phyloP scores from a whole-genome alignment of 108 stramenopile species.

The Skeletonema menzelii region DNA sequence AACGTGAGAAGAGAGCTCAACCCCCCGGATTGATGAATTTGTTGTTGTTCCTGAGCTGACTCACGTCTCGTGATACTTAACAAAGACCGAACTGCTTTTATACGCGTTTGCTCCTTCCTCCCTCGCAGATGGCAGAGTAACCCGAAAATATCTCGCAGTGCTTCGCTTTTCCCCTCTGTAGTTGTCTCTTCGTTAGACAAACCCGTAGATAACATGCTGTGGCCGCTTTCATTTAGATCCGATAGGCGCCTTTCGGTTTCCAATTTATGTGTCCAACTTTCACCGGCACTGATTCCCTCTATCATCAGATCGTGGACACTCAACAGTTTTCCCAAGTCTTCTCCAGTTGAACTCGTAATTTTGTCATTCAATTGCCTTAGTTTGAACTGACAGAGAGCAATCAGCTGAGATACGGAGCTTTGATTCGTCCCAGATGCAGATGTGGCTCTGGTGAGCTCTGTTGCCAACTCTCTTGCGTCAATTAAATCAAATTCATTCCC shows the following conservation, averaged over 20 bases:
- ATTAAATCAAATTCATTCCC: neutral
- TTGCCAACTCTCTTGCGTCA: neutral
- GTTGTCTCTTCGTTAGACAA: neutral
- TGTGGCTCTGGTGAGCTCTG: neutral
- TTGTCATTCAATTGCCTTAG: neutral
- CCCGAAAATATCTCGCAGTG: neutral
- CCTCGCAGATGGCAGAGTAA: neutral
- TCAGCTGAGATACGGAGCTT: neutral
- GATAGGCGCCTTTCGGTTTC: neutral
- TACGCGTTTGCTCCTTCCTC: neutral
- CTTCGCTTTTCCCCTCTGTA: neutral
- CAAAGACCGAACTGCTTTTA: neutral
- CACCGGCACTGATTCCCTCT: neutral
- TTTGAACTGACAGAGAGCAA: neutral
- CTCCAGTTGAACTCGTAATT: neutral
- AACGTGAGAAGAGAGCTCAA: slow-evolving; percentile 64
- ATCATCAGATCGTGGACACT: neutral
- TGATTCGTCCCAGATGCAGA: neutral
- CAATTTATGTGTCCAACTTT: neutral
- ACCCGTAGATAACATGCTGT: neutral
- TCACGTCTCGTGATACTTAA: neutral
- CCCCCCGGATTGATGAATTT: slow-evolving; percentile 44
- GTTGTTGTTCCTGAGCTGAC: neutral
- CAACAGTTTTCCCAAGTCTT: neutral
- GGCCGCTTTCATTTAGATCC: neutral